Conservation (phyloP, 176 grass and related monocot species). For the Rhipidocladum racemiflorum region DNA sequence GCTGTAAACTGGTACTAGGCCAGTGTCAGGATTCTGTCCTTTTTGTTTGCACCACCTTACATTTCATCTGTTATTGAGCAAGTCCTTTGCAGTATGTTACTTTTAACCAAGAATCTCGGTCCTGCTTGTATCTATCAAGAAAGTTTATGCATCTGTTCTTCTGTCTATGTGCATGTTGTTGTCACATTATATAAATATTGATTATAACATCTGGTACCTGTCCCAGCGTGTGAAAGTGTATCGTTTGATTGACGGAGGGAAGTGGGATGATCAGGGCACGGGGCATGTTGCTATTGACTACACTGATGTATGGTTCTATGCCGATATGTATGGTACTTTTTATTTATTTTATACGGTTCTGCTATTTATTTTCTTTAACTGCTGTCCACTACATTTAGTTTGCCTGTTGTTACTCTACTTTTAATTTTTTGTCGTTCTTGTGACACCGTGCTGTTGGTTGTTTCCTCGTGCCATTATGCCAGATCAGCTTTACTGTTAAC, state of each 20-base stretch:
- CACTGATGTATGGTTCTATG: constrained; percentile 52
- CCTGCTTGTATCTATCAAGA: constrained; percentile 9
- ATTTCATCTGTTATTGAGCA: background rate
- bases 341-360: constrained; percentile 21
- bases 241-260: constrained; percentile 76
- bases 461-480: background rate
- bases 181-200: constrained; percentile 14
- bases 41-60: background rate
- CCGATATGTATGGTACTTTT: background rate
- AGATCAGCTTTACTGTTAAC: background rate
- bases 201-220: constrained; percentile 20
- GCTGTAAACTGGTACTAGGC: background rate
- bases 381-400: constrained; percentile 1
- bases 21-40: background rate
- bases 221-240: constrained; percentile 96
- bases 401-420: background rate
- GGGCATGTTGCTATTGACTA: constrained; percentile 88
- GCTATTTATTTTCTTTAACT: background rate
- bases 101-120: constrained; percentile 3
- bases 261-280: constrained; percentile 98
- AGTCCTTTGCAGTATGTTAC: background rate
- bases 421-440: background rate
- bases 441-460: background rate
- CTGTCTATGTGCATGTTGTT: constrained; percentile 4
- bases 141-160: background rate